Evolutionary conservation across 768 basidiomycete genomes (phyloP), one percentile per base, ranked within the genome.

Genomic region (Russula emetica): DNA sequence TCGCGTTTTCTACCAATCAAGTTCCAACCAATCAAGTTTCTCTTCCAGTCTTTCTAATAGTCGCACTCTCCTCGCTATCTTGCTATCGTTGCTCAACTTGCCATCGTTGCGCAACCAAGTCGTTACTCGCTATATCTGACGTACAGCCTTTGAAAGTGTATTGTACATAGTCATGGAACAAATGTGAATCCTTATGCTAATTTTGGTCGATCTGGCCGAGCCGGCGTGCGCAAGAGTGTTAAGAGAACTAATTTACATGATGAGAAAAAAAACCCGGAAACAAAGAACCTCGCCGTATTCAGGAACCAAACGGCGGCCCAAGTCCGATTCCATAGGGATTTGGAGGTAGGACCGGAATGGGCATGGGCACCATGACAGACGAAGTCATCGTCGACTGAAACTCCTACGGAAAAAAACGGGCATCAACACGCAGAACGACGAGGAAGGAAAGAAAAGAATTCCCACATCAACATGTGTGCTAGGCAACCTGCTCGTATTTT

Each of bases 401-500:
- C 24, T 65, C 64, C 64, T 65, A 38, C 16, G 7, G 10, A 30
- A 14, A 10, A 42, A 24, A 11, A 3, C 22, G 13, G 6, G 6
- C 32, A 38, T 34, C 3, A 28, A 34, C 22, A 11, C 7, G 20
- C 22, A 13, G 6, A 8, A 51, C 3, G n/a, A 26, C 9, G 34
- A n/a, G 1, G 5, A 28, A 32, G 42, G 26, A 26, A 24, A 38
- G 5, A 10, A 11, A 24, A 80, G 36, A 5, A 36, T 36, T 6
- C 84, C 73, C 75, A 86, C 84, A 71, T 86, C 84, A 59, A 86
- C 91, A 74, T 94, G 92, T 78, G 85, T 86, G 74, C 92, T 93
- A 11, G 92, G 92, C 51, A 93, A 78, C 70, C 92, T 79, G 74
- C 91, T 93, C 60, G 90, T 93, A 70, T 93, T 94, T 72, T 90